phyloP scores from a whole-genome alignment of 78 protist genomes.

The Carpediemonas membranifera region DNA sequence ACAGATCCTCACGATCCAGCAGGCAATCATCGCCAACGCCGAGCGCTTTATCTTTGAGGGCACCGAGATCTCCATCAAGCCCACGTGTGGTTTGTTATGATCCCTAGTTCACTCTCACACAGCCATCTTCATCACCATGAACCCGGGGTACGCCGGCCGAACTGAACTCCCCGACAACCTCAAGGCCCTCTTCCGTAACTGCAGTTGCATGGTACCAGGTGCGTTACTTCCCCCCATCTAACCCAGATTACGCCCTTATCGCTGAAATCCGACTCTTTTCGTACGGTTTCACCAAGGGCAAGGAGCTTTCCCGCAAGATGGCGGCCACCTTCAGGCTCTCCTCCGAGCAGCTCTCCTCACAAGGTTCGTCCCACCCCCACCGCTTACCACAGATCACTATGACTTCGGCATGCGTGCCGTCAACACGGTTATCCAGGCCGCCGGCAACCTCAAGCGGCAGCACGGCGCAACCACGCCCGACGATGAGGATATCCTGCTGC shows the following conservation, averaged over 20 bases:
- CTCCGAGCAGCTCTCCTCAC: constrained; percentile 62
- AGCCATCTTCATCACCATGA: constrained; percentile 82
- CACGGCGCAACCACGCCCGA: neutral
- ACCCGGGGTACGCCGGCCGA: constrained; percentile 53
- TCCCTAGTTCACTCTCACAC: too few species aligned
- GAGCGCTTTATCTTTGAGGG: constrained; percentile 50
- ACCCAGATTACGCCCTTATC: constrained; percentile 80
- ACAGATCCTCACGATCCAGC: constrained; percentile 54
- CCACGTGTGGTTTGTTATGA: constrained; percentile 43
- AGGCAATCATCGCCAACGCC: constrained; percentile 30
- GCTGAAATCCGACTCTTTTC: constrained; percentile 72
- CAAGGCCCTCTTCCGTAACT: constrained; percentile 71
- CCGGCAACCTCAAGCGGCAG: constrained; percentile 26
- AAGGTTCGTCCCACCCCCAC: constrained; percentile 26
- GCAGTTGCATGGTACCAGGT: constrained; percentile 81
- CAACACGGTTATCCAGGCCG: constrained; percentile 61
- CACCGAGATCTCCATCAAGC: constrained; percentile 45
- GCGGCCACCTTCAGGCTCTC: constrained; percentile 52
- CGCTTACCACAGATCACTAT: too few species aligned
- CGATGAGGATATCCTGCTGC: neutral
- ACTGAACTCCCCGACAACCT: constrained; percentile 37
- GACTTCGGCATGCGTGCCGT: constrained; percentile 80
- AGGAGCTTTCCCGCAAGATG: constrained; percentile 42
- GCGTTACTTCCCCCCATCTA: constrained; percentile 48
- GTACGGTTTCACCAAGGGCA: constrained; percentile 56